phyloP scores from a whole-genome alignment of 2,329 filamentous ascomycete genomes.

The Dactylellina drechsleri region DNA sequence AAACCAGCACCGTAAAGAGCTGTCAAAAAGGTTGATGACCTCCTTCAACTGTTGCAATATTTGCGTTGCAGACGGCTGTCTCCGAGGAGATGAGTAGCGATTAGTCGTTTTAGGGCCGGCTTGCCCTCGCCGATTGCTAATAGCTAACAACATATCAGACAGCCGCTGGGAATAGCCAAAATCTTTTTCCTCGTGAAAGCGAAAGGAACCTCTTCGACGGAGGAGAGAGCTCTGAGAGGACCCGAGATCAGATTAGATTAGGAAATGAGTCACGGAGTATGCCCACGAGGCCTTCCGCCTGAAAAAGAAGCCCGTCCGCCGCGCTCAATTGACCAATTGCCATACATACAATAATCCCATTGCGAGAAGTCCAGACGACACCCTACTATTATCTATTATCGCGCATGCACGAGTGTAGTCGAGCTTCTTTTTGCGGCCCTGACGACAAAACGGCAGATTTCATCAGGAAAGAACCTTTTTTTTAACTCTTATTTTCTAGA shows the following conservation, averaged over 20 bases:
- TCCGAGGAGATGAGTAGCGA: constrained; percentile 21
- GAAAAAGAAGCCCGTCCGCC: constrained; percentile 43
- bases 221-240: constrained; percentile 1
- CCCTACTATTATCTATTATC: constrained; percentile 5
- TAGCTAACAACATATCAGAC: constrained; percentile 5
- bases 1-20: too few species aligned
- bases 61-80: constrained; percentile 50
- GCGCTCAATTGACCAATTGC: constrained; percentile 51
- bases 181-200: constrained; percentile 20
- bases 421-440: constrained; percentile 31
- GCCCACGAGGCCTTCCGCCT: constrained; percentile 40
- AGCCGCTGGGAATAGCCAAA: constrained; percentile 48
- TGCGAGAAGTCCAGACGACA: constrained; percentile 1
- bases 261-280: constrained; percentile 50
- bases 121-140: constrained; percentile 34
- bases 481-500: too few species aligned
- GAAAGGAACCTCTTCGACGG: constrained; percentile 2
- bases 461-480: constrained; percentile 14
- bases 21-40: too few species aligned
- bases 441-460: constrained; percentile 47
- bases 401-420: constrained; percentile 15
- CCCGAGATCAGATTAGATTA: constrained; percentile 52
- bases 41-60: constrained; percentile 34
- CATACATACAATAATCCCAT: constrained; percentile 31
- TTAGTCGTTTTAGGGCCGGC: constrained; percentile 8